Evolutionary conservation across 2,329 filamentous ascomycete genomes (phyloP).

Genomic region (Neonectria ditissima): DNA sequence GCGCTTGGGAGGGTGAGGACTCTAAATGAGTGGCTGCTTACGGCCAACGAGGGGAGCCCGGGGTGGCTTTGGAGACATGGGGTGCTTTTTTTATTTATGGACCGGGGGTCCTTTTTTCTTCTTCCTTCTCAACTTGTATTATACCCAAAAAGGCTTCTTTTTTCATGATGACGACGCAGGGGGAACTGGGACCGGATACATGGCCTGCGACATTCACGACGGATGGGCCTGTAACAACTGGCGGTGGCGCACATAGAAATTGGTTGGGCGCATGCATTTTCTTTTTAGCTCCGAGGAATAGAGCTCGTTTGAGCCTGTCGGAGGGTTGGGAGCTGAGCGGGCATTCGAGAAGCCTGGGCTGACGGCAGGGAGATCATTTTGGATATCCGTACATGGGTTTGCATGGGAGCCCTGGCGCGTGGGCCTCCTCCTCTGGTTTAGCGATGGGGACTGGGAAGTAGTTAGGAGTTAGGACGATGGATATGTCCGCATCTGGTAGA

Average conservation of each 20-base stretch:
- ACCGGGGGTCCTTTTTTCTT: constrained; percentile 20
- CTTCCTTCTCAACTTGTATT: constrained; percentile 18
- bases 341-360: constrained; percentile 16
- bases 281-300: background rate
- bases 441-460: background rate
- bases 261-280: constrained; percentile 4
- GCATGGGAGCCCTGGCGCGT: background rate
- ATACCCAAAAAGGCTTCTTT: constrained; percentile 31
- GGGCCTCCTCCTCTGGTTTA: background rate
- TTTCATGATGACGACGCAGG: constrained; percentile 26
- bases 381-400: background rate
- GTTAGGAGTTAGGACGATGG: background rate
- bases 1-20: constrained; percentile 1
- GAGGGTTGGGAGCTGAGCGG: background rate
- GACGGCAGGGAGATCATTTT: background rate
- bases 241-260: constrained; percentile 15
- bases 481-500: background rate
- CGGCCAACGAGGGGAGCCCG: constrained; percentile 1
- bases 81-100: constrained; percentile 12
- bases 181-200: background rate
- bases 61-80: constrained; percentile 8
- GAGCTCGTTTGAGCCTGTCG: background rate
- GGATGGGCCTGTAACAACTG: background rate
- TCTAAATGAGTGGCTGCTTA: constrained; percentile 27
- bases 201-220: constrained; percentile 15